phyloP scores from a whole-genome alignment of 331 rosid species.

The Pyrus hybrid region DNA sequence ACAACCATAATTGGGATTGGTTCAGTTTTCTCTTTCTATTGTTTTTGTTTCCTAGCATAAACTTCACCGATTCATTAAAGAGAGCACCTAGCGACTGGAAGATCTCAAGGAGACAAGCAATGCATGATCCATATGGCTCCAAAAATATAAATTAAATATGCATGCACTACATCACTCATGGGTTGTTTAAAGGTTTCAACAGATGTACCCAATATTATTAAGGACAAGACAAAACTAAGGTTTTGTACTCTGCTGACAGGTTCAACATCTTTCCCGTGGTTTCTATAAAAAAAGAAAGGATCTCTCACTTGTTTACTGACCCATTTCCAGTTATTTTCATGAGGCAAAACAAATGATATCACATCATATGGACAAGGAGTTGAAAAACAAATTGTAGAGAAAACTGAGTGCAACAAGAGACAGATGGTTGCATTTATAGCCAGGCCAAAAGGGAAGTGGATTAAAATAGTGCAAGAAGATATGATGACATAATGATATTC shows the following conservation, averaged over 20 bases:
- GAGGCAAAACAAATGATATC: background rate
- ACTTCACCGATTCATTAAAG: background rate
- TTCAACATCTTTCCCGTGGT: background rate
- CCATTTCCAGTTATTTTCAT: background rate
- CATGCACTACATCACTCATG: background rate
- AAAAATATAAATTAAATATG: background rate
- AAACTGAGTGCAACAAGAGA: background rate
- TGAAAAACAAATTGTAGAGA: background rate
- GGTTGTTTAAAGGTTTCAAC: background rate
- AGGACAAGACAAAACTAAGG: background rate
- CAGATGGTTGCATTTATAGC: background rate
- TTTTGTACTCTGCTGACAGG: background rate
- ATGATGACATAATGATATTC: background rate
- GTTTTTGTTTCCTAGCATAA: background rate
- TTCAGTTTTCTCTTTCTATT: background rate
- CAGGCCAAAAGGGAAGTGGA: background rate
- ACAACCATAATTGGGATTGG: background rate
- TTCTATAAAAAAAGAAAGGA: background rate
- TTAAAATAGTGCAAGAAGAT: background rate
- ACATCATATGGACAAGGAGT: background rate
- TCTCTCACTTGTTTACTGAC: background rate
- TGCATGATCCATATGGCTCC: background rate
- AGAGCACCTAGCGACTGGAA: background rate
- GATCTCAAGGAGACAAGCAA: background rate
- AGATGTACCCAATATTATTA: background rate